Base-by-base conservation (phyloP, 2,329 filamentous ascomycete species). In the Epichloe aotearoae region DNA sequence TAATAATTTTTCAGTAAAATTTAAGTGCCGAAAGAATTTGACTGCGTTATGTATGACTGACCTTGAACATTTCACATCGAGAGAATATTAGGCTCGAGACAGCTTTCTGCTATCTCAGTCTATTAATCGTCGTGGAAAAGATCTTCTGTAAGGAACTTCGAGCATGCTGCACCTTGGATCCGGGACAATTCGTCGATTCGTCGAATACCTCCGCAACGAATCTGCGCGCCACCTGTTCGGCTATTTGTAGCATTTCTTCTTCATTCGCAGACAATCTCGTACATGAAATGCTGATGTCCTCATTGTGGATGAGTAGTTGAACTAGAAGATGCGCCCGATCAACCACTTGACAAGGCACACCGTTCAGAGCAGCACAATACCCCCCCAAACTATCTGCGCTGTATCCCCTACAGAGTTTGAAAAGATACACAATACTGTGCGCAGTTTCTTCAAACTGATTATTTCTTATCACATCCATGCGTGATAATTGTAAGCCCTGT, bases 381-480 rank as follows among this genome's bases (percentile, higher is more conserved):
- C 83, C 86, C 1, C 1, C 93, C 93, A 60, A 95, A 94, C 89
- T 96, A 14, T 86, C 84, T 7, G 73, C 80, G 58, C 83, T 91
- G 51, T 83, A 75, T 0, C 90, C 90, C 2, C 71, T 58, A 4
- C 67, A 61, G n/a, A 84, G 68, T 30, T 80, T 84, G 65, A 91
- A 95, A 1, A 95, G 75, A 59, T 86, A 88, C 0, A 77, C 82
- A 33, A 89, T 74, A 56, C 86, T 81, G 1, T 86, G 75, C 26
- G 83, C 76, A 3, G 69, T 59, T 5, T 72, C 65, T 0, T 67
- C 61, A 3, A 10, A 23, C 76, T 73, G 2, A 74, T 62, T 20
- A 68, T 62, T 54, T 88, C 74, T 10, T 86, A 65, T 23, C 5
- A 91, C 79, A 53, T 87, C 76, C 83, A 93, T 88, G 56, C 89